Base-by-base conservation (phyloP, 495 filamentous ascomycete species). In the Tuber umbilicatum region DNA sequence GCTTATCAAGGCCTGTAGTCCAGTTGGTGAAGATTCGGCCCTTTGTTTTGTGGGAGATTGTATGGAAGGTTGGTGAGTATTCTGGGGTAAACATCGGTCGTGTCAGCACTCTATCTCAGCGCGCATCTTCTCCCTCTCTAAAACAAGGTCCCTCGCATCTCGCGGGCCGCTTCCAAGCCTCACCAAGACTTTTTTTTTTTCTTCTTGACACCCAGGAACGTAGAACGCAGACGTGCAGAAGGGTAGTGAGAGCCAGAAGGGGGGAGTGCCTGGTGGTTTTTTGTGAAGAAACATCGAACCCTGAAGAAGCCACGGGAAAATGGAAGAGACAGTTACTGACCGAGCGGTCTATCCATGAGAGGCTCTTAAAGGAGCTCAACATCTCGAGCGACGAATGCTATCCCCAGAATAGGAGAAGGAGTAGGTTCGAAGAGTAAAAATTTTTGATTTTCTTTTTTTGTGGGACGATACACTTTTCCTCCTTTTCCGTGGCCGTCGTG, bases 341-440 rank as follows among this genome's bases (percentile, higher is more conserved):
- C 78, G 79, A 73, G 45, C 79, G 78, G 55, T 80, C 75, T 43
- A 78, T 81, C 79, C 79, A 81, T 73, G 79, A 70, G 27, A 81
- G 75, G 39, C 70, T 68, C 50, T 75, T 81, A 37, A 81, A 70
- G 69, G 79, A 78, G 78, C 69, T 81, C 73, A 81, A 78, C 79
- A 81, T 81, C 40, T 78, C 77, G 72, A 73, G 72, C 79, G 47
- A 73, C 67, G 14, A 72, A n/a, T 43, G 55, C 41, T 78, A 79
- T 31, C 55, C 17, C 55, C n/a, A 3, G 27, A 64, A 31, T 14
- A 64, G 47, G 47, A 55, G 55, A 64, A 16, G 55, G 27, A 31
- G 55, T 31, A 64, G 55, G 31, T 64, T 64, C 3, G 38, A 31
- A 67, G 21, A 41, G 41, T 47, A 31, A 64, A 31, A 31, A 5